Percentiles rank a stretch among this genome's conserved stretches.
Conservation (phyloP, 306 rosid species). For the Lathyrus sativus region DNA sequence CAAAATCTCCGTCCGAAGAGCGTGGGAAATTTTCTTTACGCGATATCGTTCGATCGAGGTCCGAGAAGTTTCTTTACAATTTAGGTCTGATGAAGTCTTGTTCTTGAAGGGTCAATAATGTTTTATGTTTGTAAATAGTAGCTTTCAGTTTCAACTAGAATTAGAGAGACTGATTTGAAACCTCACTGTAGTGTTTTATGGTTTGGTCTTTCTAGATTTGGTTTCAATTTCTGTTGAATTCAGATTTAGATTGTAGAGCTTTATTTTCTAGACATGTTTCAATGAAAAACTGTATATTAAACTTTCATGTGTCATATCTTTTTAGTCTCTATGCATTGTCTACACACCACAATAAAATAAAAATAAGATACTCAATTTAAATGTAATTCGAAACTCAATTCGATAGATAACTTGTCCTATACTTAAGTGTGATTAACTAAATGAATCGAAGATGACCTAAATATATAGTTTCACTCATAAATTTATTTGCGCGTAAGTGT, state of each 20-base stretch:
- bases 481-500: too few relatives aligned
- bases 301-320: slow-evolving; percentile 16
- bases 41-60: slow-evolving; percentile 71
- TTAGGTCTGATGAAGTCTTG: slow-evolving; percentile 81
- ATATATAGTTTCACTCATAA: too few relatives aligned
- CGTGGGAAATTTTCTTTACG: slow-evolving; percentile 67
- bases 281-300: slow-evolving; percentile 24
- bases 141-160: slow-evolving; percentile 38
- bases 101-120: slow-evolving; percentile 52
- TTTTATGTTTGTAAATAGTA: slow-evolving; percentile 44
- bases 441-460: too few relatives aligned
- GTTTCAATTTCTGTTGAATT: slow-evolving; percentile 33
- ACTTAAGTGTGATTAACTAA: too few relatives aligned
- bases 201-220: slow-evolving; percentile 42
- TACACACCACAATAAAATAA: background rate
- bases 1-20: slow-evolving; percentile 59
- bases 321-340: slow-evolving; percentile 14
- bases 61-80: slow-evolving; percentile 87
- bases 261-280: slow-evolving; percentile 28
- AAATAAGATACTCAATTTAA: too few relatives aligned
- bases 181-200: slow-evolving; percentile 34
- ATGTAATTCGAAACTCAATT: too few relatives aligned
- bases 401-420: too few relatives aligned
- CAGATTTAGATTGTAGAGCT: slow-evolving; percentile 43
- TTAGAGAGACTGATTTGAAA: slow-evolving; percentile 40